Conservation (phyloP, 2,329 filamentous ascomycete genomes). For the Beauveria pseudobassiana region DNA sequence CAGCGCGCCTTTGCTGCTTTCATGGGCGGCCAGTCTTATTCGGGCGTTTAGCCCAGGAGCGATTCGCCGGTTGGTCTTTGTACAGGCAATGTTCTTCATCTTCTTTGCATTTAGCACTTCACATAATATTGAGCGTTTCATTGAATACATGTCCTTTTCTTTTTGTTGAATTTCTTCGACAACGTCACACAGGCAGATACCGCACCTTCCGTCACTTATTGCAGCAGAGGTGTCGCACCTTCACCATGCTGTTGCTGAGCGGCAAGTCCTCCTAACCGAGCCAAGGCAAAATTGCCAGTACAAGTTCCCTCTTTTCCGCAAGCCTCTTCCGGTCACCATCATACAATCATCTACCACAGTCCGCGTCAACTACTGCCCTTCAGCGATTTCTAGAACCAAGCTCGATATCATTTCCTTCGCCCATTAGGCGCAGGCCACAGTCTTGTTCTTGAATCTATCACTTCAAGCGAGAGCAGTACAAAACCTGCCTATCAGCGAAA, state of each 20-base stretch:
- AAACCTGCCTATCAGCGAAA: neutral
- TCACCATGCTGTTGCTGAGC: neutral
- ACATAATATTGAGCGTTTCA: neutral
- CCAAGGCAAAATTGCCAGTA: neutral
- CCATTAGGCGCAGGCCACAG: neutral
- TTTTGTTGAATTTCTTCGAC: neutral
- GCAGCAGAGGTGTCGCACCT: neutral
- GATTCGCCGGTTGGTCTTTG: neutral
- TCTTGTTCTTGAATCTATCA: neutral
- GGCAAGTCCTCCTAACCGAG: neutral
- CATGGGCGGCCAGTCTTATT: constrained; percentile 39
- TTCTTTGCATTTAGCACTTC: neutral
- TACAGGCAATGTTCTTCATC: neutral
- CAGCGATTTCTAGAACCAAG: constrained; percentile 5
- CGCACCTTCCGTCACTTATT: neutral
- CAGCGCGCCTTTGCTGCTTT: constrained; percentile 47
- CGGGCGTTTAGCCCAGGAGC: constrained; percentile 17
- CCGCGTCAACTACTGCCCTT: neutral
- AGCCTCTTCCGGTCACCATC: neutral
- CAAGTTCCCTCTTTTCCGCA: neutral
- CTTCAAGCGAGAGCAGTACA: neutral
- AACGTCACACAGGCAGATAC: neutral
- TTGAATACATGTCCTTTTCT: neutral
- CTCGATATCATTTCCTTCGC: constrained; percentile 1
- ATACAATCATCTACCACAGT: neutral